These are phyloP conservation scores for Puccinia coronata DNA, from an alignment of 1,284 basidiomycete genomes.

Conservation along the genomic window DNA sequence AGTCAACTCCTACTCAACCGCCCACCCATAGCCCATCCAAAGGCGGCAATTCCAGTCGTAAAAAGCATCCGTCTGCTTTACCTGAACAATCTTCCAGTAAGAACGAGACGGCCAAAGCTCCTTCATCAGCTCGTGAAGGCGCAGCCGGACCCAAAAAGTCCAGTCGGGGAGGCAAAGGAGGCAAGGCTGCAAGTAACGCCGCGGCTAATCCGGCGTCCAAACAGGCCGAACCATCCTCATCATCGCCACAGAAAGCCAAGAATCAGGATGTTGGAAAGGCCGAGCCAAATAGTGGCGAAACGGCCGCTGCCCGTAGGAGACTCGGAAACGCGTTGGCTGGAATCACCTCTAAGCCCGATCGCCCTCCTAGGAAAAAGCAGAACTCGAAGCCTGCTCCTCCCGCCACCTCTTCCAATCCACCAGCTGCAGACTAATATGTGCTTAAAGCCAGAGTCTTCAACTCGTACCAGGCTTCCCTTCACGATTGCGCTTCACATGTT, in stretches of 20 bases:
- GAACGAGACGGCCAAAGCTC: neutral
- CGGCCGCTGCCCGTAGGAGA: constrained; percentile 29
- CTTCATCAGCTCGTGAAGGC: neutral
- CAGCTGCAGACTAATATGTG: neutral
- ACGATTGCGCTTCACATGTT: too few relatives aligned
- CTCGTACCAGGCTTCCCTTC: too few relatives aligned
- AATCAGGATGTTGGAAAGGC: neutral
- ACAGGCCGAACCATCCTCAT: neutral
- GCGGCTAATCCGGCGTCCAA: neutral
- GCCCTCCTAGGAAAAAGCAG: neutral
- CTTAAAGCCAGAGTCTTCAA: neutral
- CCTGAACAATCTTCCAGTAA: neutral
- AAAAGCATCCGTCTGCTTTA: neutral
- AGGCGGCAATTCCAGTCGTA: neutral
- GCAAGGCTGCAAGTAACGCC: neutral
- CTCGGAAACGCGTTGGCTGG: constrained; percentile 43
- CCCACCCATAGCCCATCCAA: neutral
- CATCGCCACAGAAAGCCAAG: neutral
- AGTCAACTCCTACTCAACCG: neutral
- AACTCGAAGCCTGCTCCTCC: neutral
- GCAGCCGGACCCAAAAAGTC: neutral
- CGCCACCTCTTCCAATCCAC: neutral
- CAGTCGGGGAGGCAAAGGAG: constrained; percentile 5
- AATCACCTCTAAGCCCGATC: constrained; percentile 12
- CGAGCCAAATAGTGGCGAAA: neutral